Conservation (phyloP, 805 yeast species). For the Priceomyces fermenticarens region DNA sequence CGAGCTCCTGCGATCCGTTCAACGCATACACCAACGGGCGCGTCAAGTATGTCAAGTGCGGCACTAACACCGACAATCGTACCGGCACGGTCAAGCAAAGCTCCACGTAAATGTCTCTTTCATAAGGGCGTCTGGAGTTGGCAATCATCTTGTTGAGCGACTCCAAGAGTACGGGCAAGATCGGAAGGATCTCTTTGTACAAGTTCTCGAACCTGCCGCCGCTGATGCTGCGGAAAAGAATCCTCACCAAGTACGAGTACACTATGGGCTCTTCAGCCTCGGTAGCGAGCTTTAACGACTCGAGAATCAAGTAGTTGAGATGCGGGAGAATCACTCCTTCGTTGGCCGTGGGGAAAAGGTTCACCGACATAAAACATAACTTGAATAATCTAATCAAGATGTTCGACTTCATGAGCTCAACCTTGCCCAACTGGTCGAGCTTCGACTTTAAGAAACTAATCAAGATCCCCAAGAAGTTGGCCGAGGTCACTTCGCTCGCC, state of each 20-base stretch:
- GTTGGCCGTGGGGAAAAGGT: conserved; percentile 80
- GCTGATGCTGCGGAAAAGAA: conserved; percentile 89
- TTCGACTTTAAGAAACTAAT: conserved; percentile 72
- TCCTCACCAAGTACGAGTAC: conserved; percentile 82
- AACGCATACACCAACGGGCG: conserved; percentile 88
- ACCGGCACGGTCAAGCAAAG: conserved; percentile 95
- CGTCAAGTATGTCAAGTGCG: conserved; percentile 84
- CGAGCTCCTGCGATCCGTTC: conserved; percentile 86
- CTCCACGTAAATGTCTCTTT: conserved; percentile 91
- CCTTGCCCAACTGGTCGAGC: conserved; percentile 75
- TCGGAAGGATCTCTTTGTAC: conserved; percentile 89
- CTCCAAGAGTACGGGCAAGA: conserved; percentile 81
- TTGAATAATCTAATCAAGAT: conserved; percentile 84
- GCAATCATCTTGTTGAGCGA: conserved; percentile 79
- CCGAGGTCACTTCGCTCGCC: conserved; percentile 91
- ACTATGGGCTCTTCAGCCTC: conserved; percentile 88
- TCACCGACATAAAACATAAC: conserved; percentile 93
- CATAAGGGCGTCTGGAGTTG: conserved; percentile 83
- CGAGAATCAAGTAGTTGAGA: conserved; percentile 75
- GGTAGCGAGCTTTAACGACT: conserved; percentile 75
- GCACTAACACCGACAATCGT: conserved; percentile 86
- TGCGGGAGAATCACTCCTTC: conserved; percentile 89
- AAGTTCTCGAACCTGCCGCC: conserved; percentile 94
- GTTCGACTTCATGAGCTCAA: conserved; percentile 72
- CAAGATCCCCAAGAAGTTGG: conserved; percentile 83